A percentile compares a stretch with the other conserved stretches of the same genome.
These are phyloP conservation scores for Gigaspora rosea DNA, from an alignment of 192 early-diverging fungal genomes.

Conservation along the genomic window DNA sequence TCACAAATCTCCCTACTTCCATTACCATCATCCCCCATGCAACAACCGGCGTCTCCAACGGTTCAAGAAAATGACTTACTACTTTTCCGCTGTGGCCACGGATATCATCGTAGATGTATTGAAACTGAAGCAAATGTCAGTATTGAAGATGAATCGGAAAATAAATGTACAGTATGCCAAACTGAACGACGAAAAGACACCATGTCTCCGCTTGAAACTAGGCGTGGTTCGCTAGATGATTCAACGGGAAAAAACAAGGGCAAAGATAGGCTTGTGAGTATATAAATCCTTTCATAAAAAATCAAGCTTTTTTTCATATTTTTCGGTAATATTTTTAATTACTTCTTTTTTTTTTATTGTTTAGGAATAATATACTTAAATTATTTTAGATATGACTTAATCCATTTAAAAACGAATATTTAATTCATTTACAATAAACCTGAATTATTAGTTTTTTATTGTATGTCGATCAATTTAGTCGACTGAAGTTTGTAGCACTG, in stretches of 20 bases:
- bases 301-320: no score
- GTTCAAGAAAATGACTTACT: slow-evolving; percentile 44
- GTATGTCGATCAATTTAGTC: no score
- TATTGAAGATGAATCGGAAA: slow-evolving; percentile 15
- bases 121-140: slow-evolving; percentile 27
- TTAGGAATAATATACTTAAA: no score
- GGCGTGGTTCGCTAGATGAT: not conserved
- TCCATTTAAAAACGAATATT: no score
- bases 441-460: no score
- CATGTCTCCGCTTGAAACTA: no score
- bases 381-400: no score
- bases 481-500: no score
- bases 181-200: slow-evolving; percentile 19
- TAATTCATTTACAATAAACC: no score
- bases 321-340: no score
- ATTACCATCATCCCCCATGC: slow-evolving; percentile 2
- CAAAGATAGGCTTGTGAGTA: slow-evolving; percentile 29
- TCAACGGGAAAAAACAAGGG: slow-evolving; percentile 4
- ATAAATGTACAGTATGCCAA: slow-evolving; percentile 28
- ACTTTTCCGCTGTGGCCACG: slow-evolving; percentile 58
- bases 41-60: not conserved
- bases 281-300: no score
- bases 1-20: not conserved
- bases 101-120: slow-evolving; percentile 55
- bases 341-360: no score